Conservation (phyloP, 306 rosid genomes). For the Sophora flavescens region DNA sequence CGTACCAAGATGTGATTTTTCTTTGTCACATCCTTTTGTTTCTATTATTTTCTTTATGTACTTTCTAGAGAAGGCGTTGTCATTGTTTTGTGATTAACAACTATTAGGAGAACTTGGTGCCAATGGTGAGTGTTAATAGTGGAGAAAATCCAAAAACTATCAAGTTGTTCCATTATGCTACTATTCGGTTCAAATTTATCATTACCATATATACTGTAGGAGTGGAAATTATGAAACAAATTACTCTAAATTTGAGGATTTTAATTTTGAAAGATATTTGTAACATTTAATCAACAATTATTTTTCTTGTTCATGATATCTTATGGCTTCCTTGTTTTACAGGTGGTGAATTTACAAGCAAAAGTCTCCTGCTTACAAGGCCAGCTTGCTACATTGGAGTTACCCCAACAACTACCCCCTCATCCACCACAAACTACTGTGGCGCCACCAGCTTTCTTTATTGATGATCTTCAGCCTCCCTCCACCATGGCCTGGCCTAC, state of each 20-base stretch:
- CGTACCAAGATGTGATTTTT: too few species aligned
- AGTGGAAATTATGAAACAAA: not conserved
- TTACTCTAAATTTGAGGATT: not conserved
- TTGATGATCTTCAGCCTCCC: conserved; percentile 61
- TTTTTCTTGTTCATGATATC: not conserved
- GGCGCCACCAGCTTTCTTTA: conserved; percentile 49
- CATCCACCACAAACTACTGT: conserved; percentile 43
- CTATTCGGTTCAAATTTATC: too few species aligned
- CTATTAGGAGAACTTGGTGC: too few species aligned
- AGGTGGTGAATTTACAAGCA: too few species aligned
- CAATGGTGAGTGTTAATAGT: too few species aligned
- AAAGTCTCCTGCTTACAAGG: conserved; percentile 73
- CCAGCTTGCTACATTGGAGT: conserved; percentile 63
- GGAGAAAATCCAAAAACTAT: too few species aligned
- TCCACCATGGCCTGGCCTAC: conserved; percentile 42
- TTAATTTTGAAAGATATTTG: not conserved
- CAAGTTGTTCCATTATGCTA: too few species aligned
- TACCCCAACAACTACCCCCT: conserved; percentile 51
- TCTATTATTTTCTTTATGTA: too few species aligned
- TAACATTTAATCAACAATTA: not conserved
- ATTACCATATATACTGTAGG: too few species aligned
- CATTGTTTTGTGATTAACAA: too few species aligned
- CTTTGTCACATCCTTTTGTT: too few species aligned
- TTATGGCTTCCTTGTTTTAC: not conserved
- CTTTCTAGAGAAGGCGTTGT: too few species aligned